Percentiles rank a stretch among this genome's conserved stretches.
These are phyloP conservation scores for Glebionis coronaria DNA, from an alignment of 129 eudicot genomes.

Conservation along the genomic window DNA sequence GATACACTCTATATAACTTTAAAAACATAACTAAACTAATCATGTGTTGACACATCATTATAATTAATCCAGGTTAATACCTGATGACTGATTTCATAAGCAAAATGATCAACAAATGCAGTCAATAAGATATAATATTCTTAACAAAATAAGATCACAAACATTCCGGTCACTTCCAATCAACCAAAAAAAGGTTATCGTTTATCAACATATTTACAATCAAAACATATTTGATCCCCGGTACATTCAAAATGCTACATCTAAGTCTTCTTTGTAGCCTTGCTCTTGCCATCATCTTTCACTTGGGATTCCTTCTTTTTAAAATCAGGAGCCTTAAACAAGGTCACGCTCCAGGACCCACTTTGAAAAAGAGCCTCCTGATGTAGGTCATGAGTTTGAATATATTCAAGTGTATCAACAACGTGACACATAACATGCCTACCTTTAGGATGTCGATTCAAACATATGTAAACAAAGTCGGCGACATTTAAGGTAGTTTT, in stretches of 20 bases:
- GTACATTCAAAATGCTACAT: constrained; percentile 7
- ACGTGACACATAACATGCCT: constrained; percentile 76
- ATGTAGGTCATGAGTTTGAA: constrained; percentile 39
- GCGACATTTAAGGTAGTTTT: constrained; percentile 58
- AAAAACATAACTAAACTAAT: too few species aligned
- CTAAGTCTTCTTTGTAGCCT: constrained; percentile 23
- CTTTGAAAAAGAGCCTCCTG: constrained; percentile 35
- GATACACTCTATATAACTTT: too few species aligned
- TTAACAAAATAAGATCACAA: constrained; percentile 10
- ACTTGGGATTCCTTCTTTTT: constrained; percentile 15
- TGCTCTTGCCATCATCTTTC: constrained; percentile 5
- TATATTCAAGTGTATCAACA: constrained; percentile 69
- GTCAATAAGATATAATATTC: not conserved
- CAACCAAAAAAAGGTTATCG: constrained; percentile 9
- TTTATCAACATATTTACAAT: constrained; percentile 23
- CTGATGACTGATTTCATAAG: not conserved
- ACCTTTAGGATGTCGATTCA: constrained; percentile 72
- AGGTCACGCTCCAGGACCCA: constrained; percentile 46
- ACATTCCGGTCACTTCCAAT: not conserved
- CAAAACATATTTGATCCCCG: constrained; percentile 16
- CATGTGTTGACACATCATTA: too few species aligned
- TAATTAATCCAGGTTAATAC: too few species aligned
- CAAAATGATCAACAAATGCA: not conserved
- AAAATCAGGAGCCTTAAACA: constrained; percentile 43
- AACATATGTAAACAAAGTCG: constrained; percentile 71